These are phyloP conservation scores for Elongisporangium anandrum DNA, from an alignment of 352 stramenopile genomes.

Conservation along the genomic window DNA sequence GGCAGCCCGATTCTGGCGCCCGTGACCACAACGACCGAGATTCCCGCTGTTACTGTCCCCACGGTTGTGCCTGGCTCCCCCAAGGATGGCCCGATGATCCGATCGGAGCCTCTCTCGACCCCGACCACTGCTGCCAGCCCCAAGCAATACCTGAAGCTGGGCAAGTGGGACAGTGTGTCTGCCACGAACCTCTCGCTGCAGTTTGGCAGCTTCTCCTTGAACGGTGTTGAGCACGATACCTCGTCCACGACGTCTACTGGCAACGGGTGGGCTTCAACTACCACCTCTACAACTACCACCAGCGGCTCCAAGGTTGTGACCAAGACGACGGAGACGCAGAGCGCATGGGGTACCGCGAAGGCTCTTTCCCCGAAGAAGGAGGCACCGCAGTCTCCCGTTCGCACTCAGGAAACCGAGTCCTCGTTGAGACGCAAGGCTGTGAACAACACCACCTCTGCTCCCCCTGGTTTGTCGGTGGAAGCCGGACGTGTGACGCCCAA, in stretches of 20 bases:
- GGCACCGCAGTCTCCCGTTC: conserved; percentile 43
- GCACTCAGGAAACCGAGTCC: conserved; percentile 20
- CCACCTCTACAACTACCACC: conserved; percentile 37
- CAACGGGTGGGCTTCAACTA: conserved; percentile 50
- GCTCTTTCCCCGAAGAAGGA: conserved; percentile 65
- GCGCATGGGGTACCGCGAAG: conserved; percentile 43
- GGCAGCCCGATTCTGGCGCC: conserved; percentile 51
- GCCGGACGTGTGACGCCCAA: conserved; percentile 66
- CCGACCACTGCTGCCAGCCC: conserved; percentile 29
- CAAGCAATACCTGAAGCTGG: conserved; percentile 82
- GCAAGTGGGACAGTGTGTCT: conserved; percentile 72
- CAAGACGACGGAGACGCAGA: conserved; percentile 46
- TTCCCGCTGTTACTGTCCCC: conserved; percentile 24
- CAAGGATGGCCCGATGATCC: conserved; percentile 58
- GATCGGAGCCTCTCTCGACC: conserved; percentile 25
- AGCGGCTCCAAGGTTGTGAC: conserved; percentile 31
- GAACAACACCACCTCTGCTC: conserved; percentile 49
- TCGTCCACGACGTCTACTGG: conserved; percentile 32
- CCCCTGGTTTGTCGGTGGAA: conserved; percentile 66
- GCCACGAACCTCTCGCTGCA: conserved; percentile 75
- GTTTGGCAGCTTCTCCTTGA: conserved; percentile 86
- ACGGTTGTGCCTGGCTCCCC: conserved; percentile 55
- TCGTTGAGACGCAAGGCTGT: conserved; percentile 11
- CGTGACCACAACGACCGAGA: conserved; percentile 18
- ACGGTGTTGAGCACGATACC: conserved; percentile 51